phyloP scores from a whole-genome alignment of 208 protist genomes.

The Crithidia expoeki region DNA sequence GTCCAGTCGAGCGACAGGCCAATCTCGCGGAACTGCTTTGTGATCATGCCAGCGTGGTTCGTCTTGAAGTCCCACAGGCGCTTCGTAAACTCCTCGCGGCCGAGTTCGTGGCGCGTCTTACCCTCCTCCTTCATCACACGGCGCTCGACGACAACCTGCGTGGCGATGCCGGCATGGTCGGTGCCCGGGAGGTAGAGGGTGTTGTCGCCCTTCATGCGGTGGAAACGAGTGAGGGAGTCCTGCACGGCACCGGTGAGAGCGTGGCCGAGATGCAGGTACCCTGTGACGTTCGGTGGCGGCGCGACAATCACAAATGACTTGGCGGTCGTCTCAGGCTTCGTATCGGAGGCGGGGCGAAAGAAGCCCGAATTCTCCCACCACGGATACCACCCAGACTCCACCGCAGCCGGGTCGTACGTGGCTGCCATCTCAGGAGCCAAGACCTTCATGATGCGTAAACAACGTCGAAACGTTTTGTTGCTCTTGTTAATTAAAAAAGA shows the following conservation, averaged over 20 bases:
- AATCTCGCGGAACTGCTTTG: conserved; percentile 95
- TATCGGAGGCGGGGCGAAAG: conserved; percentile 93
- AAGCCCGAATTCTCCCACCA: conserved; percentile 98
- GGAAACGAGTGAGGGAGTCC: conserved; percentile 96
- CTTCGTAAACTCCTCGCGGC: conserved; percentile 96
- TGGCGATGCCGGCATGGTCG: conserved; percentile 99
- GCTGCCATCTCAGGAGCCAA: conserved; percentile 84
- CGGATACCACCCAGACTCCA: conserved; percentile 98
- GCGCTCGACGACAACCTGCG: conserved; percentile 99
- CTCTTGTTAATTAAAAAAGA: not conserved
- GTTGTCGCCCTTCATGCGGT: conserved; percentile 97
- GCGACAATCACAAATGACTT: conserved; percentile 97
- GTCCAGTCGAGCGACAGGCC: conserved; percentile 99
- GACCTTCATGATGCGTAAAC: conserved; percentile 75
- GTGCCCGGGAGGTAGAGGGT: conserved; percentile 99
- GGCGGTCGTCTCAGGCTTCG: conserved; percentile 54
- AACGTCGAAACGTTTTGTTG: conserved; percentile 57
- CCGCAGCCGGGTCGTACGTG: conserved; percentile 92
- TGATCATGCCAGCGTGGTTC: conserved; percentile 95
- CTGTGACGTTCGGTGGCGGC: conserved; percentile 99
- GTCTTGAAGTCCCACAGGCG: conserved; percentile 99
- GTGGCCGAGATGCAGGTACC: conserved; percentile 99
- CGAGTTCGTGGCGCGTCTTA: conserved; percentile 95
- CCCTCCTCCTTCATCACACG: conserved; percentile 89
- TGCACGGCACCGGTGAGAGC: conserved; percentile 97